Evolutionary conservation across 257 asterid genomes (phyloP), one percentile per base, ranked within the genome.

Genomic region (Jasminum sambac): DNA sequence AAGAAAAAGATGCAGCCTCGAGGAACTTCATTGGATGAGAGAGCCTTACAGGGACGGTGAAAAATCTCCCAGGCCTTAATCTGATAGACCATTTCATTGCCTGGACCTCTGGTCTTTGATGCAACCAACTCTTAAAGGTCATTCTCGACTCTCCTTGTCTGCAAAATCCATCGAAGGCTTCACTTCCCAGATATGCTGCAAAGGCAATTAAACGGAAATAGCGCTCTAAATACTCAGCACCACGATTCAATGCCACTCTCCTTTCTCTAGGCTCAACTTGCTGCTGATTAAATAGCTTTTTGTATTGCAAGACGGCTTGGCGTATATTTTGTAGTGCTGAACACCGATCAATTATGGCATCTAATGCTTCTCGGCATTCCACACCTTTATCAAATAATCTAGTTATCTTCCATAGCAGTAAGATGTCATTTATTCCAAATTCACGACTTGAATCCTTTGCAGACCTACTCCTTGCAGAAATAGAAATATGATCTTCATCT

Each of bases 51-150:
- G 98, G 98, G 72, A 93, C 83, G 24, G 97, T 86, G 74, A 93
- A 89, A 89, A 93, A 93, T 75, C 94, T 86, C 60, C 98, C 98
- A 78, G 98, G 97, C 79, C 95, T 84, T 79, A 90, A 79, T 79
- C 97, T 87, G 67, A 93, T 90, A 76, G 98, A 93, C 98, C 97
- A 90, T 84, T 93, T 93, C 96, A 93, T 90, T 74, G 98, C 89
- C 79, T 93, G 96, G 85, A 89, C 96, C 86, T 93, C 98, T 60
- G 94, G 96, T 73, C 92, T 89, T 79, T 86, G 96, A 69, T 88
- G 89, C 68, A 93, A 78, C 98, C 98, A 93, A 80, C 80, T 84
- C 84, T 93, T 90, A 80, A 93, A 93, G 64, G 96, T 84, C 85
- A 87, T 87, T 85, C 77, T 83, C 8, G 86, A 80, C 80, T 81